These are phyloP conservation scores for Cyberlindnera japonica DNA, from an alignment of 805 yeast genomes.

Conservation along the genomic window DNA sequence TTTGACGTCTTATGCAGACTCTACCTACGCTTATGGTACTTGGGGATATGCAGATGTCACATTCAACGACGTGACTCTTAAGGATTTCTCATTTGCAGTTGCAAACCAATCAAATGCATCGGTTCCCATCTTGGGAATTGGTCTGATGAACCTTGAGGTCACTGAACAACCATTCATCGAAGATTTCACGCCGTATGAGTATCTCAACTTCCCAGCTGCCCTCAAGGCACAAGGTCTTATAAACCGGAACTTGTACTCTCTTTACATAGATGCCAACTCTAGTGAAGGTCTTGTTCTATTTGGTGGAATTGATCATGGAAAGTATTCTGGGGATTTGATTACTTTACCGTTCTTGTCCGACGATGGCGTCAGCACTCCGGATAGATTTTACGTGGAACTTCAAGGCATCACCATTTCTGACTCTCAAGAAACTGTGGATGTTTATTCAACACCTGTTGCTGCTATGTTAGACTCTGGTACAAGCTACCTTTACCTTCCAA, in stretches of 20 bases:
- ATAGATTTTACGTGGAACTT: not conserved
- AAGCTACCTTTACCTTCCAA: not conserved
- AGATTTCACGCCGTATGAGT: not conserved
- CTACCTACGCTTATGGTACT: not conserved
- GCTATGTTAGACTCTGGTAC: not conserved
- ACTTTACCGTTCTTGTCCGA: not conserved
- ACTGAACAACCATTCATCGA: not conserved
- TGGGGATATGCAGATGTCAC: not conserved
- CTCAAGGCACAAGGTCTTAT: not conserved
- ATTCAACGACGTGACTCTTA: not conserved
- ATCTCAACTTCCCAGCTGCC: not conserved
- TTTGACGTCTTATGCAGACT: not conserved
- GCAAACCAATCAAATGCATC: not conserved
- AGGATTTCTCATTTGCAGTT: not conserved
- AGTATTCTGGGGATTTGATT: not conserved
- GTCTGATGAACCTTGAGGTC: not conserved
- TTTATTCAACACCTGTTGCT: not conserved
- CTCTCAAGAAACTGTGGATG: not conserved
- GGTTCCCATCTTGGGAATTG: not conserved
- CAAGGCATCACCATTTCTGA: too few relatives aligned
- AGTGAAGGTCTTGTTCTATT: not conserved
- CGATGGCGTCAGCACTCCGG: not conserved
- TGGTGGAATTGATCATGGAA: not conserved
- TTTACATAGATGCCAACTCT: not conserved
- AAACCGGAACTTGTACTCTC: not conserved